A percentile compares a stretch with the other conserved stretches of the same genome.
Evolutionary conservation across 2,329 filamentous ascomycete genomes (phyloP).

Genomic region (Hymenotorrendiella dingleyae): DNA sequence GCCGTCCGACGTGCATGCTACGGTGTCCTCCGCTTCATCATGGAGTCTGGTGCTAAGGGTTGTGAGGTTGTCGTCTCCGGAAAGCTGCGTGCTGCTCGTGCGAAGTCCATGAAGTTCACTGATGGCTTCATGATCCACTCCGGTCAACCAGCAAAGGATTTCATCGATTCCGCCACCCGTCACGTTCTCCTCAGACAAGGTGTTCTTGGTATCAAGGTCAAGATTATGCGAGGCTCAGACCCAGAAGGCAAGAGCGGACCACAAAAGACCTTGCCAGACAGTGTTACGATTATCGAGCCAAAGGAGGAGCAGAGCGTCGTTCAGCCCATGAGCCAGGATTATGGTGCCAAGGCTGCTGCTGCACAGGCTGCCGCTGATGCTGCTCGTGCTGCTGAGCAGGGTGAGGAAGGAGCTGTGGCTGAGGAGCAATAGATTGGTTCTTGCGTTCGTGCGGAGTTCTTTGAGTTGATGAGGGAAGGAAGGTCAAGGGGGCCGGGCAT

Average conservation of each 20-base stretch:
- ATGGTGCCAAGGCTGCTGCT: slow-evolving; percentile 82
- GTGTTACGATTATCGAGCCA: slow-evolving; percentile 99
- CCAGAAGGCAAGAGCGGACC: slow-evolving; percentile 98
- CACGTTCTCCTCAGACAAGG: slow-evolving; percentile 99
- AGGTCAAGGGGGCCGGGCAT: slow-evolving; percentile 25
- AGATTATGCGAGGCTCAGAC: slow-evolving; percentile 99
- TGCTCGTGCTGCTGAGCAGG: slow-evolving; percentile 47
- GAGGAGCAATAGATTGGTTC: slow-evolving; percentile 31
- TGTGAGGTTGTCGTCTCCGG: slow-evolving; percentile 99
- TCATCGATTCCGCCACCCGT: slow-evolving; percentile 97
- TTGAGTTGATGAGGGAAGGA: slow-evolving; percentile 11
- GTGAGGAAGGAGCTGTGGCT: slow-evolving; percentile 43
- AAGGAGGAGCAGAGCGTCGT: slow-evolving; percentile 97
- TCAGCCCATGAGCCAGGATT: slow-evolving; percentile 96
- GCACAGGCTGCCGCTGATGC: slow-evolving; percentile 63
- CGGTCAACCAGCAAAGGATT: slow-evolving; percentile 98
- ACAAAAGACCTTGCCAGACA: slow-evolving; percentile 94
- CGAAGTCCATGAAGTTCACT: slow-evolving; percentile 99
- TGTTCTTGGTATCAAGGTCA: slow-evolving; percentile 99
- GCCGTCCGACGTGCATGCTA: slow-evolving; percentile 99
- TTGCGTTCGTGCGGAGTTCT: slow-evolving; percentile 15
- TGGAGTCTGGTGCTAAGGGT: slow-evolving; percentile 99
- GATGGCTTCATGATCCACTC: slow-evolving; percentile 99
- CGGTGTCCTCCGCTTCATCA: slow-evolving; percentile 99
- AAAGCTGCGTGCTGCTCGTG: slow-evolving; percentile 97